These are phyloP conservation scores for Blastocystis sp. DNA, from an alignment of 352 stramenopile genomes.

Conservation along the genomic window DNA sequence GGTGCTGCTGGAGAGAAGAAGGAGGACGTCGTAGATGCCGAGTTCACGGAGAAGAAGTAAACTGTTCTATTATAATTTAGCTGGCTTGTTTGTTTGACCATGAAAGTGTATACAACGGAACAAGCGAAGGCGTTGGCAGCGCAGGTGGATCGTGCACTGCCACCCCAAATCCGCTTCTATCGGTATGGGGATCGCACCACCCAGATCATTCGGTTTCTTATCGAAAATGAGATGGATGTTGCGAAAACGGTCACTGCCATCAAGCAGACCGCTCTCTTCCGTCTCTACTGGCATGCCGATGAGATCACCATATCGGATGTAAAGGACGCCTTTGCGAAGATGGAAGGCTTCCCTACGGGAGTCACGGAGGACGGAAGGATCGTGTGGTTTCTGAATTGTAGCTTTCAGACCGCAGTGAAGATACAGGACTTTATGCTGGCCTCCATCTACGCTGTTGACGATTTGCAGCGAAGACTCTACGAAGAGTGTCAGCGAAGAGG, in stretches of 20 bases:
- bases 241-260: slow-evolving; percentile 46
- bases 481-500: slow-evolving; percentile 5
- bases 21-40: slow-evolving; percentile 84
- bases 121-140: slow-evolving; percentile 15
- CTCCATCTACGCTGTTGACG: slow-evolving; percentile 30
- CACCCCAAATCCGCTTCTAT: slow-evolving; percentile 1
- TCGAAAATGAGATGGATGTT: slow-evolving; percentile 55
- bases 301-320: slow-evolving; percentile 50
- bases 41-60: slow-evolving; percentile 86
- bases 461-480: slow-evolving; percentile 46
- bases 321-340: slow-evolving; percentile 16
- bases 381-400: background rate
- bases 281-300: slow-evolving; percentile 54
- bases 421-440: slow-evolving; percentile 51
- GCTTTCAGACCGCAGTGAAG: background rate
- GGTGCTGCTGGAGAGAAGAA: slow-evolving; percentile 66
- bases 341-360: slow-evolving; percentile 35
- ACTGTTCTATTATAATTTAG: slow-evolving; percentile 31
- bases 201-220: slow-evolving; percentile 50
- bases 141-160: slow-evolving; percentile 18
- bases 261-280: slow-evolving; percentile 52
- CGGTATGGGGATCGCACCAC: slow-evolving; percentile 48
- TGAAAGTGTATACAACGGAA: background rate
- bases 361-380: slow-evolving; percentile 36
- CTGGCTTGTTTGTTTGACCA: slow-evolving; percentile 36